A percentile compares a stretch with the other conserved stretches of the same genome.
Conservation (phyloP, 2,329 filamentous ascomycete genomes). For the Colletotrichum shisoi region DNA sequence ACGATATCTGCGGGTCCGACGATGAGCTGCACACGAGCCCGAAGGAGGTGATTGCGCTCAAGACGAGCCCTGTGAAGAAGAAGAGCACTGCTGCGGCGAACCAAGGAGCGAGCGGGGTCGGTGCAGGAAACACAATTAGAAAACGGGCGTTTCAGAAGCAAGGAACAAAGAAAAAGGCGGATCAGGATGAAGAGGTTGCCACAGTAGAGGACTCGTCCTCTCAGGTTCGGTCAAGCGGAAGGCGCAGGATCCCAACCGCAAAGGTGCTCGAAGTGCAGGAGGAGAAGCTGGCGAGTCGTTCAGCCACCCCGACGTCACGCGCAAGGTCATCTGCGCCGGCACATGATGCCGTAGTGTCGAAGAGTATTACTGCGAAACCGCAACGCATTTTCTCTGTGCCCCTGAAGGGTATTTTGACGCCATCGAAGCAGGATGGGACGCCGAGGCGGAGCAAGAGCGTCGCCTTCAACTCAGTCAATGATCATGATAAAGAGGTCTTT, state of each 20-base stretch:
- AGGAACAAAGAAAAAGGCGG: not conserved
- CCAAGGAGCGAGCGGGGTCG: constrained; percentile 3
- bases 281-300: constrained; percentile 30
- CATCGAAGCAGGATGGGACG: constrained; percentile 54
- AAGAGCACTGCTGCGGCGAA: constrained; percentile 17
- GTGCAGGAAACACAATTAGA: not conserved
- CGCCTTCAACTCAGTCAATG: constrained; percentile 55
- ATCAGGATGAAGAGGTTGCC: constrained; percentile 3
- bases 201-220: constrained; percentile 27
- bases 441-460: constrained; percentile 61
- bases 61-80: constrained; percentile 40
- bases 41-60: constrained; percentile 19
- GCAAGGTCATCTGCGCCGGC: constrained; percentile 6
- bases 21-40: constrained; percentile 37
- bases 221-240: constrained; percentile 35
- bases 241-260: constrained; percentile 35
- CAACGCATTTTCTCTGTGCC: constrained; percentile 32
- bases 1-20: constrained; percentile 43
- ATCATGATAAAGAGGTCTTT: constrained; percentile 53
- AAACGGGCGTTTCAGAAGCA: constrained; percentile 10
- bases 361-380: constrained; percentile 1
- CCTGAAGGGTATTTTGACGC: constrained; percentile 66
- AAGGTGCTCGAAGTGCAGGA: constrained; percentile 34
- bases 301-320: constrained; percentile 19
- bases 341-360: constrained; percentile 39